Percentiles rank a stretch among this genome's conserved stretches.
Conservation (phyloP, 352 stramenopile genomes). For the Phytophthora multivora region DNA sequence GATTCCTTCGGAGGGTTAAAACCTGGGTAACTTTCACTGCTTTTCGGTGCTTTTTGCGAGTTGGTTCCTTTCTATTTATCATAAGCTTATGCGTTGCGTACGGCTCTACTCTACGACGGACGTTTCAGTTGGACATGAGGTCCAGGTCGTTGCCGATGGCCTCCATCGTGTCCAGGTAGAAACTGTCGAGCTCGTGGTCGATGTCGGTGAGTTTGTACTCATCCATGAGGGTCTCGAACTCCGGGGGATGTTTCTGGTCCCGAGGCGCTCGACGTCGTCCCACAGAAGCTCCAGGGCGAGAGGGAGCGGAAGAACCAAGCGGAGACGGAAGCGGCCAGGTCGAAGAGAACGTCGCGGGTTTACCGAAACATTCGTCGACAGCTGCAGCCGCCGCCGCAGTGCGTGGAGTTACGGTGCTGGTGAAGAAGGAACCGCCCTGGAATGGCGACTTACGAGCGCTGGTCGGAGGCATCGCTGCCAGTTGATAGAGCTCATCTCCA, state of each 20-base stretch:
- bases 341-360: slow-evolving; percentile 34
- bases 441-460: slow-evolving; percentile 29
- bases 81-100: slow-evolving; percentile 29
- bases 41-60: slow-evolving; percentile 1
- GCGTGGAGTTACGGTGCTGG: slow-evolving; percentile 10
- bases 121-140: slow-evolving; percentile 58
- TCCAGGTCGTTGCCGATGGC: slow-evolving; percentile 64
- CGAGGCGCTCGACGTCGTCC: slow-evolving; percentile 24
- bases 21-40: slow-evolving; percentile 12
- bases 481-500: slow-evolving; percentile 35
- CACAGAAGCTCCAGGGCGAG: slow-evolving; percentile 6
- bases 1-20: slow-evolving; percentile 8
- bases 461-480: slow-evolving; percentile 20
- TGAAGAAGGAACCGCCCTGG: slow-evolving; percentile 25
- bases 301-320: slow-evolving; percentile 7
- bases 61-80: slow-evolving; percentile 23
- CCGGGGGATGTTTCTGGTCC: slow-evolving; percentile 51
- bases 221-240: slow-evolving; percentile 77
- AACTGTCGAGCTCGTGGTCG: slow-evolving; percentile 82
- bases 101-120: slow-evolving; percentile 28
- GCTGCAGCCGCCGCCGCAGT: slow-evolving; percentile 29
- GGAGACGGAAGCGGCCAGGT: slow-evolving; percentile 25
- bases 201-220: slow-evolving; percentile 86
- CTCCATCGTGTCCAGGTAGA: slow-evolving; percentile 79
- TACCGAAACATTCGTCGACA: slow-evolving; percentile 67